Base-by-base conservation (phyloP, 805 yeast species). In the Isabelozyma gotoi region DNA sequence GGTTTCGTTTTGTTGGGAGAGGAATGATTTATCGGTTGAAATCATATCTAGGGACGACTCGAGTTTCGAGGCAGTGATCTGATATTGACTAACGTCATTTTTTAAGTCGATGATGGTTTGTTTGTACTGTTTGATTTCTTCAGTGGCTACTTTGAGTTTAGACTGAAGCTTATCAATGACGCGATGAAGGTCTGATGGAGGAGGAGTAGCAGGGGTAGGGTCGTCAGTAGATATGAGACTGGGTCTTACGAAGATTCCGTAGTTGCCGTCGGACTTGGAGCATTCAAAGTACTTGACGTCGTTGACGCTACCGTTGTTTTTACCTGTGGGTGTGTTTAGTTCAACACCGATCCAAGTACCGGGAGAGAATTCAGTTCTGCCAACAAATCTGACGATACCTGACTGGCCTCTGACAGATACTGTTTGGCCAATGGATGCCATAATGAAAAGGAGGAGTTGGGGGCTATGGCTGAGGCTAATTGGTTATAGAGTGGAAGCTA, bases 291-390 rank as follows among this genome's bases (percentile, higher is more conserved):
- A 79, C 41, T 57, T 40, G 2, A 62, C 53, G 0, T 75, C 80
- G 15, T 67, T 58, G 0, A 79, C 71, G 0, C 74, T 55, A 1
- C 84, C 84, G 45, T 78, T 64, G 42, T 79, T 79, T 49, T 72
- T 74, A 1, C 83, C 83, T 1, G 31, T 45, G 0, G 71, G 61
- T 1, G 44, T 43, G 10, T 65, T 68, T 17, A 79, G 54, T 39
- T 76, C 78, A 2, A 78, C 53, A 1, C 83, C 84, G 3, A 74
- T 57, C 83, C 84, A 78, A 1, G 44, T 41, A 0, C 88, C 89
- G 0, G 73, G 63, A 2, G 86, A 81, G 65, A 84, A 84, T 38
- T 75, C 49, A 0, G 88, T 80, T 11, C 51, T 41, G 0, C 89
- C 89, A 2, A 74, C 45, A 53, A 60, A 84, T 40, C 74, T 61